These are phyloP conservation scores for Magnusiomyces magnusii DNA, from an alignment of 1,139 yeast genomes.

Conservation along the genomic window DNA sequence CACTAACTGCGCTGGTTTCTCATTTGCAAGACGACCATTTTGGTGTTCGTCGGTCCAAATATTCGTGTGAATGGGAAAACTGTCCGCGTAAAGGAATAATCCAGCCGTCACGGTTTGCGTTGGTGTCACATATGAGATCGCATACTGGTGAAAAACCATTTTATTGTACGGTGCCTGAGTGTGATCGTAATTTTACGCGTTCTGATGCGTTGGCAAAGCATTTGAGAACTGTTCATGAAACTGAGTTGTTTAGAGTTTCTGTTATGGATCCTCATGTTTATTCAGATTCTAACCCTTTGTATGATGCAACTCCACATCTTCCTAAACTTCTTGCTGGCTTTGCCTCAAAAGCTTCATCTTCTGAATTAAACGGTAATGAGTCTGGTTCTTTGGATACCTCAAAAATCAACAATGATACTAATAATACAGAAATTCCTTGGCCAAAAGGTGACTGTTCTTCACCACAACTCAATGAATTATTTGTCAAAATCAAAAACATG, in stretches of 20 bases:
- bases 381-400: constrained; percentile 6
- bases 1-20: constrained; percentile 33
- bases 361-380: not conserved
- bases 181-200: constrained; percentile 52
- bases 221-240: constrained; percentile 54
- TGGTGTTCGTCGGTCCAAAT: constrained; percentile 37
- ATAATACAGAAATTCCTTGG: not conserved
- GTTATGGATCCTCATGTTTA: constrained; percentile 9
- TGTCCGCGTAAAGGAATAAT: constrained; percentile 49
- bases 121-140: constrained; percentile 53
- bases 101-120: constrained; percentile 53
- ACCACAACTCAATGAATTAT: constrained; percentile 15
- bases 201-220: constrained; percentile 61
- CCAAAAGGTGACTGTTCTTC: not conserved
- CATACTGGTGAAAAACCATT: constrained; percentile 66
- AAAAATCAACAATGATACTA: not conserved
- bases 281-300: constrained; percentile 12
- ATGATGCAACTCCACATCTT: constrained; percentile 11
- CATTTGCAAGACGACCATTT: constrained; percentile 38
- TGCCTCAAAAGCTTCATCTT: constrained; percentile 6
- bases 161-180: constrained; percentile 63
- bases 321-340: not conserved
- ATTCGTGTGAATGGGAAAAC: constrained; percentile 56
- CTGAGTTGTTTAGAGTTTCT: constrained; percentile 24
- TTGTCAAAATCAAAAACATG: constrained; percentile 21